Base-by-base conservation (phyloP, 345 rosid species). In the Mercurialis annua region DNA sequence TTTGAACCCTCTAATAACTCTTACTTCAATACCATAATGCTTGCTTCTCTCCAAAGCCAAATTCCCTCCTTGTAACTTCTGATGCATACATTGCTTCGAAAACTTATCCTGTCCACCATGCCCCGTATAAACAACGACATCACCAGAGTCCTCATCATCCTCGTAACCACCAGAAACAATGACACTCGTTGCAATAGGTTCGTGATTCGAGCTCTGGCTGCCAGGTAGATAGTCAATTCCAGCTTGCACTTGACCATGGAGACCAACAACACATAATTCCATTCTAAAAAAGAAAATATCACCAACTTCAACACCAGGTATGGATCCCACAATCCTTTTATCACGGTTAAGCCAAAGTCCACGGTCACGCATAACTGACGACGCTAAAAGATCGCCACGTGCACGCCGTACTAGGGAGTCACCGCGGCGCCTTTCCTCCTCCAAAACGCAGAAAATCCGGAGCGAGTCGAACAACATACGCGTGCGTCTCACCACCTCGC, bases 161-260 rank as follows among this genome's bases (percentile, higher is more conserved):
- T 88, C 98, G 23, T 87, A 92, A 10, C 98, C 98, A 38, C 97
- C 98, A 0, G 98, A 92, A 68, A 86, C 90, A 33, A 92, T 88
- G 31, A 90, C 81, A 69, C 97, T 90, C 1, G 98, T 92, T 0
- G 97, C 98, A 26, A 92, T 87, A 0, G 97, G 92, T 76, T 92
- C 89, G 1, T 96, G 85, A 50, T 81, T 90, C 5, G 94, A 81
- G 72, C 97, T 90, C 61, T 77, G 81, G 59, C 85, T 78, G 4
- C 76, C 85, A 1, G 90, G 71, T 51, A 88, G 68, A 61, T 80
- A 90, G 64, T 93, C 98, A 59, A 93, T 93, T 43, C 98, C 98
- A 0, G 97, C 96, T 67, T 92, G 98, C 5, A 79, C 27, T 46
- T 88, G 97, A 1, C 96, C 97, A 50, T 92, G 98, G 2, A 90